These are phyloP conservation scores for Hyaloscypha finlandica DNA, from an alignment of 495 filamentous ascomycete genomes.

Conservation along the genomic window DNA sequence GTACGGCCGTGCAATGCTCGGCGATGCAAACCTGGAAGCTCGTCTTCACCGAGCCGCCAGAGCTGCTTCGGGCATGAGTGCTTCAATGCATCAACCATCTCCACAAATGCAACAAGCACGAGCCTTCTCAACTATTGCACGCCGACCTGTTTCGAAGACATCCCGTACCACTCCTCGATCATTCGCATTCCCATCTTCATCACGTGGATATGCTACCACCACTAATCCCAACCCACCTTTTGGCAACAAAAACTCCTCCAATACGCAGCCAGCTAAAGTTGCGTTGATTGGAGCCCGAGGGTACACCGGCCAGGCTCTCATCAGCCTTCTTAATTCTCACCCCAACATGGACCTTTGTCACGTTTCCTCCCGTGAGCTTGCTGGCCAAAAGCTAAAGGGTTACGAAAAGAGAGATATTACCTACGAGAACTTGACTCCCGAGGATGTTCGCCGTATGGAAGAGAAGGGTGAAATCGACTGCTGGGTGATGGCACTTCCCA, in stretches of 20 bases:
- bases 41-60: constrained; percentile 77
- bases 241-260: constrained; percentile 89
- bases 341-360: constrained; percentile 93
- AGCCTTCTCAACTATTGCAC: constrained; percentile 60
- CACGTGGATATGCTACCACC: constrained; percentile 61
- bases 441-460: constrained; percentile 90
- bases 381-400: constrained; percentile 85
- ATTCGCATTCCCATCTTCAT: constrained; percentile 23
- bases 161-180: constrained; percentile 2
- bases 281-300: constrained; percentile 94
- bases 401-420: constrained; percentile 92
- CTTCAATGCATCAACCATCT: constrained; percentile 45
- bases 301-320: constrained; percentile 93
- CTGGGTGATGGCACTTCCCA: constrained; percentile 98
- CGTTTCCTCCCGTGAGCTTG: constrained; percentile 93
- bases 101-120: constrained; percentile 59
- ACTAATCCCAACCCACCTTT: constrained; percentile 98
- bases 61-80: constrained; percentile 59
- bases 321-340: constrained; percentile 85
- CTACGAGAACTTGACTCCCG: constrained; percentile 88
- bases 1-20: constrained; percentile 85
- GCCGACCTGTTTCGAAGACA: constrained; percentile 36
- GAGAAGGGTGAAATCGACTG: constrained; percentile 91
- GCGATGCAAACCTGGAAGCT: constrained; percentile 86
- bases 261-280: constrained; percentile 76